phyloP scores from a whole-genome alignment of 208 protist genomes.

The Lotmaria passim region DNA sequence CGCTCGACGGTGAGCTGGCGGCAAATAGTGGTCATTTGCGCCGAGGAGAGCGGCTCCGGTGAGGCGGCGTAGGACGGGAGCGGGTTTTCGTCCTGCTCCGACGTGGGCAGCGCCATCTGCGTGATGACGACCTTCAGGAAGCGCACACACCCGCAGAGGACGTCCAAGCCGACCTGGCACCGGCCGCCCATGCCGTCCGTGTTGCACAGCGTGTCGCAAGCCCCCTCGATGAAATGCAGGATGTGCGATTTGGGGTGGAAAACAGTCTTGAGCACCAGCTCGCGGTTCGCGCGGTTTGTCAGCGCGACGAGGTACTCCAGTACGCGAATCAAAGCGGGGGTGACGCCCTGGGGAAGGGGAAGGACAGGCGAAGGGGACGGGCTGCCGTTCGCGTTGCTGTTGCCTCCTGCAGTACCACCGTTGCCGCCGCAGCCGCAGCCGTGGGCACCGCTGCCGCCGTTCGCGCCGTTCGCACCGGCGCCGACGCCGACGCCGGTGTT shows the following conservation, averaged over 20 bases:
- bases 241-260: conserved; percentile 70
- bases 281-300: conserved; percentile 51
- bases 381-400: neutral
- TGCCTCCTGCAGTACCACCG: neutral
- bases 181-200: conserved; percentile 15
- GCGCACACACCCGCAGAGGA: conserved; percentile 59
- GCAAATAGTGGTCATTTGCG: conserved; percentile 46
- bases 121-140: conserved; percentile 59
- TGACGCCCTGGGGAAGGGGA: conserved; percentile 53
- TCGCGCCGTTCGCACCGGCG: neutral
- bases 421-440: neutral
- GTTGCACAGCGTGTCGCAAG: conserved; percentile 41
- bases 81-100: conserved; percentile 37
- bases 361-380: conserved; percentile 10
- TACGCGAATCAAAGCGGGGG: conserved; percentile 57
- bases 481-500: conserved; percentile 24
- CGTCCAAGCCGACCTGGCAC: conserved; percentile 52
- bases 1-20: conserved; percentile 68
- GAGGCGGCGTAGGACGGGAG: conserved; percentile 36
- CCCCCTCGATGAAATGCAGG: conserved; percentile 59
- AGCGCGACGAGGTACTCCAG: conserved; percentile 66
- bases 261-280: conserved; percentile 56
- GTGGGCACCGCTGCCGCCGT: conserved; percentile 1
- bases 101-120: conserved; percentile 22
- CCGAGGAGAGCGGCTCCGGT: conserved; percentile 40